Base-by-base conservation (phyloP, 2,329 filamentous ascomycete genomes). In the Ceratocystis alfenasii region DNA sequence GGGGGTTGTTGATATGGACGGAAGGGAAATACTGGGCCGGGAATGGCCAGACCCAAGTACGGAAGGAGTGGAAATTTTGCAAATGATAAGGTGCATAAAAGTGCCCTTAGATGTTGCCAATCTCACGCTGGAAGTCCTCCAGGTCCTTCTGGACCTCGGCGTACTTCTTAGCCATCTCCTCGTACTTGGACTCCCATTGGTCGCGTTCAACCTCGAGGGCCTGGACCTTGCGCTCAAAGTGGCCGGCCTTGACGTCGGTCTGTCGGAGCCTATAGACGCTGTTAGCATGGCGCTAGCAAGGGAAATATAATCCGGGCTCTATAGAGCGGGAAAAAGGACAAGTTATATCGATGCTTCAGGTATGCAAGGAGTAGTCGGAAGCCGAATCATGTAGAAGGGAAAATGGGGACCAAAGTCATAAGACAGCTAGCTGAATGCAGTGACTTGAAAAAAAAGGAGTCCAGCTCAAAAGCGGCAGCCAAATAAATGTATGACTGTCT, bases 151-250 rank as follows among this genome's bases (percentile, higher is more conserved):
- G 87, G 72, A 90, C 83, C 67, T 82, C 77, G 71, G 80, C 79
- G 82, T 95, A 88, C 81, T 96, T 95, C 85, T 92, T 88, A 72
- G 87, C 78, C 88, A 96, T 95, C 77, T 97, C 93, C 80, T 97
- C 94, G 80, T 95, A 97, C 83, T 99, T 97, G 78, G 83, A 76
- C 82, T 97, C 94, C 92, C 92, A 96, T 78, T 92, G 86, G 78
- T 96, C 91, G 73, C 90, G 88, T 76, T 92, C 85, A 74, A 85
- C 82, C 81, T 99, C 94, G 74, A 96, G 87, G 73, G 94, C 93
- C 79, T 96, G 90, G 72, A 97, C 94, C 83, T 97, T 97, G 80
- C 94, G 94, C 82, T 99, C 94, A 79, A 93, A 97, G 82, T 99
- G 93, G 73, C 93, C 94, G 74, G 93, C 92, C 84, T 97, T 97